Percentiles rank a stretch among this genome's conserved stretches.
Evolutionary conservation across 306 rosid species (phyloP).

Genomic region (Vigna reflexopilosa): DNA sequence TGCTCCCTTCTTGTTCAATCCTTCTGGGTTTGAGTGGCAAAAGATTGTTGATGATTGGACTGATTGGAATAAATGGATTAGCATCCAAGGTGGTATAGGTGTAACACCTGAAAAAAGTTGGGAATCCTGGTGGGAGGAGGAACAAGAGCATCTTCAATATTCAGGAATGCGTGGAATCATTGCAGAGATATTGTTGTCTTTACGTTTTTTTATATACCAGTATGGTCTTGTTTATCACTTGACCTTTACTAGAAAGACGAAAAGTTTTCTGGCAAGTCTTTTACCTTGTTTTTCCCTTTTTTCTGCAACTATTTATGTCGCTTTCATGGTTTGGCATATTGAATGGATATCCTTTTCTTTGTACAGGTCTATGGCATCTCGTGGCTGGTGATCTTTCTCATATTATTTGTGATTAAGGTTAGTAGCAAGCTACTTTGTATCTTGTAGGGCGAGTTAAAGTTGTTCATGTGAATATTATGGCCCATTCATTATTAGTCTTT

Average conservation of each 20-base stretch:
- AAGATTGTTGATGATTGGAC: slow-evolving; percentile 99
- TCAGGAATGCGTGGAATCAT: slow-evolving; percentile 87
- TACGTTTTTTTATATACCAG: slow-evolving; percentile 96
- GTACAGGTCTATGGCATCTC: slow-evolving; percentile 92
- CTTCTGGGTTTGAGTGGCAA: slow-evolving; percentile 99
- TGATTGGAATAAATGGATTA: slow-evolving; percentile 98
- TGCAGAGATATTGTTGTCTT: slow-evolving; percentile 77
- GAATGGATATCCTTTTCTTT: slow-evolving; percentile 35
- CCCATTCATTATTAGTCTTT: neutral
- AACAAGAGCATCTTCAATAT: slow-evolving; percentile 90
- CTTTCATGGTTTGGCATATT: slow-evolving; percentile 24
- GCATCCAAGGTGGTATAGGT: slow-evolving; percentile 94
- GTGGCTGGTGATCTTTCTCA: slow-evolving; percentile 88
- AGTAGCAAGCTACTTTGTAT: slow-evolving; percentile 40
- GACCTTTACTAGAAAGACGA: slow-evolving; percentile 58
- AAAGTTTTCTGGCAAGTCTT: slow-evolving; percentile 72
- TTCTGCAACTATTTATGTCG: neutral
- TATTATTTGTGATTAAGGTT: slow-evolving; percentile 94
- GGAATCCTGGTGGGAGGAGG: slow-evolving; percentile 99
- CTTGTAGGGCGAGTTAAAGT: slow-evolving; percentile 32
- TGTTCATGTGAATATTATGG: slow-evolving; percentile 20
- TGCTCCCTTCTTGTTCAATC: slow-evolving; percentile 97
- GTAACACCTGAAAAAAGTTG: slow-evolving; percentile 94
- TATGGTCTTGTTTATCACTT: slow-evolving; percentile 96
- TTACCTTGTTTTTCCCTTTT: slow-evolving; percentile 9